Conservation (phyloP, 345 rosid genomes). For the Eucalyptus polyanthemos region DNA sequence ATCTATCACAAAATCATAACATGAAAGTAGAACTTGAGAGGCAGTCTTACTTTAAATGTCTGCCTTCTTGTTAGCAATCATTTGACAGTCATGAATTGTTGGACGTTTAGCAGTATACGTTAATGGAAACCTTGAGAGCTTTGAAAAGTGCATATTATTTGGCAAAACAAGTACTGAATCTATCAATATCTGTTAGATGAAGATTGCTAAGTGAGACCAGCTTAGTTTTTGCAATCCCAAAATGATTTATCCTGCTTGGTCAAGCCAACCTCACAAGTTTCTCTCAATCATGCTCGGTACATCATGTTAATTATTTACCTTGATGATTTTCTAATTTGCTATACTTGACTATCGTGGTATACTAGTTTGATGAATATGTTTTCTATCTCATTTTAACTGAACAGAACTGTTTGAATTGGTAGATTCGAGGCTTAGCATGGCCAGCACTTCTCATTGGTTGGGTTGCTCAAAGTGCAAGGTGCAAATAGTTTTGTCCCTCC, state of each 20-base stretch:
- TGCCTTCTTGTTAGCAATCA: background rate
- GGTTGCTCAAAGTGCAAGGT: constrained; percentile 99
- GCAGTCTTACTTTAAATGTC: background rate
- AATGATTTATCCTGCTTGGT: background rate
- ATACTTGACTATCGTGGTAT: background rate
- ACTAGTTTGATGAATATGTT: background rate
- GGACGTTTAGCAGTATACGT: background rate
- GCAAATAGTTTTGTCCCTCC: background rate
- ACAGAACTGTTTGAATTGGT: background rate
- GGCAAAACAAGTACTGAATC: background rate
- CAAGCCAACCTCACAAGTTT: background rate
- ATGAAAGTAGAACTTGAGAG: background rate
- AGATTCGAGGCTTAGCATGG: constrained; percentile 96
- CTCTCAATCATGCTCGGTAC: background rate
- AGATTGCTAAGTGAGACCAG: background rate
- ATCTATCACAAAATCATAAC: background rate
- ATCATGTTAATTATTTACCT: background rate
- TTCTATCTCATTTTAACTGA: background rate
- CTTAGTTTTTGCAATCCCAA: background rate
- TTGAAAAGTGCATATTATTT: background rate
- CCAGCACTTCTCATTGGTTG: constrained; percentile 83
- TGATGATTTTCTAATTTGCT: background rate
- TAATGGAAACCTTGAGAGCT: background rate
- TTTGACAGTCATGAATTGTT: background rate
- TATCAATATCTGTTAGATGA: background rate